Evolutionary conservation across 1,139 yeast genomes (phyloP).

Genomic region (Geotrichum citri-aurantii): DNA sequence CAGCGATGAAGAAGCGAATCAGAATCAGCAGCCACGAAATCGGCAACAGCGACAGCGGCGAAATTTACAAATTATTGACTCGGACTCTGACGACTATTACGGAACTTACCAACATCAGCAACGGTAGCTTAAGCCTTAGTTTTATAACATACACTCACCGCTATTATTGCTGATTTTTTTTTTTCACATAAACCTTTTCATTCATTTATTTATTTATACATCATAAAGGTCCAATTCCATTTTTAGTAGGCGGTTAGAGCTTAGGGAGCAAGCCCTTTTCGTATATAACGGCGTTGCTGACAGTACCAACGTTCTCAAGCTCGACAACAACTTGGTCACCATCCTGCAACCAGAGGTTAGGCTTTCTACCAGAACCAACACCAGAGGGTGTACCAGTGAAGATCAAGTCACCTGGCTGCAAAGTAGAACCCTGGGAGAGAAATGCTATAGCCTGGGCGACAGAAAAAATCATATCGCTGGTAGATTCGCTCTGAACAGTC

Average conservation of each 20-base stretch:
- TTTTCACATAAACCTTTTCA: neutral
- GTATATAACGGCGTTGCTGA: conserved; percentile 38
- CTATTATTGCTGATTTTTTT: neutral
- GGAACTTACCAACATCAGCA: neutral
- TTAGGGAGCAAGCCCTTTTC: conserved; percentile 21
- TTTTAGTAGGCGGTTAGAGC: neutral
- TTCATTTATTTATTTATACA: no score
- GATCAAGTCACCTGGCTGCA: conserved; percentile 46
- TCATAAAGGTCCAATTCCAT: no score
- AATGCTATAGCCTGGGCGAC: conserved; percentile 45
- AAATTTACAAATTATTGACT: neutral
- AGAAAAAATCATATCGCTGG: conserved; percentile 46
- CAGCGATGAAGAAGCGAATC: neutral
- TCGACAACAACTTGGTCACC: conserved; percentile 44
- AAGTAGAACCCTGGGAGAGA: conserved; percentile 48
- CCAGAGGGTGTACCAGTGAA: conserved; percentile 54
- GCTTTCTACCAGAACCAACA: conserved; percentile 45
- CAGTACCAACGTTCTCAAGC: conserved; percentile 43
- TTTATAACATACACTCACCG: neutral
- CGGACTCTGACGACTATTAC: neutral
- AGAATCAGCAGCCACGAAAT: no score
- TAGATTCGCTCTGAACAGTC: conserved; percentile 42
- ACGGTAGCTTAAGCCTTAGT: neutral
- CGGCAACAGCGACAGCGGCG: neutral
- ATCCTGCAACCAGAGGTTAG: conserved; percentile 41